Percentiles rank a stretch among this genome's conserved stretches.
phyloP scores from a whole-genome alignment of 2,329 filamentous ascomycete species.

The Onygena corvina region DNA sequence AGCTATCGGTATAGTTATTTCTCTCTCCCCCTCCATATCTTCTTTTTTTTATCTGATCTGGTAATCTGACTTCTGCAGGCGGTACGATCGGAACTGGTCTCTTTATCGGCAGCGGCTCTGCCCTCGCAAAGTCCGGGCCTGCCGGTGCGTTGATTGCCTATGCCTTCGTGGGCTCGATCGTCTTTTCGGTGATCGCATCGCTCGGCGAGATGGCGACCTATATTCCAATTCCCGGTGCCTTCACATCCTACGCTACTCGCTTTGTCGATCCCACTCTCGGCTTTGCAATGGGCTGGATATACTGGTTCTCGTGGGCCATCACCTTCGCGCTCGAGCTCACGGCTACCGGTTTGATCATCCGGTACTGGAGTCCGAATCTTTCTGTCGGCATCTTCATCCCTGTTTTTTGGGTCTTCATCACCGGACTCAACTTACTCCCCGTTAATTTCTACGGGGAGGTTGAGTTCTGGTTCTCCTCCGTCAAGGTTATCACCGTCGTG shows the following conservation, averaged over 20 bases:
- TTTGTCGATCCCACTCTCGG: conserved; percentile 62
- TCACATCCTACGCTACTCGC: conserved; percentile 62
- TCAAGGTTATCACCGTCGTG: conserved; percentile 64
- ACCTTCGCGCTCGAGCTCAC: conserved; percentile 63
- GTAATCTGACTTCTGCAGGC: conserved; percentile 24
- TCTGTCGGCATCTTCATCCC: conserved; percentile 61
- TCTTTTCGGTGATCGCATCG: conserved; percentile 62
- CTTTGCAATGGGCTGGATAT: conserved; percentile 72
- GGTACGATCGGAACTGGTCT: conserved; percentile 62
- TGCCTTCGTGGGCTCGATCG: conserved; percentile 55
- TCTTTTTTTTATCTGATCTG: not conserved
- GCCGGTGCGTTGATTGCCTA: conserved; percentile 57
- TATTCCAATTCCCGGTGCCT: conserved; percentile 63
- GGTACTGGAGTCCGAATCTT: conserved; percentile 55
- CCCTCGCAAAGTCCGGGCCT: conserved; percentile 52
- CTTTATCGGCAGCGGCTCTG: conserved; percentile 55
- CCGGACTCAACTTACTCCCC: conserved; percentile 56
- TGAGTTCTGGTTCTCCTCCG: conserved; percentile 64
- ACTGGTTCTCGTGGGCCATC: conserved; percentile 67
- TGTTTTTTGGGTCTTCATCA: conserved; percentile 61
- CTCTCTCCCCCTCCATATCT: not conserved
- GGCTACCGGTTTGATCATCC: conserved; percentile 60
- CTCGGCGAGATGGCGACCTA: conserved; percentile 61
- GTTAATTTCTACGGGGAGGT: conserved; percentile 63
- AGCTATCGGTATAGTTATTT: conserved; percentile 51